phyloP scores from a whole-genome alignment of 768 basidiomycete genomes.

The Lentinus tigrinus region DNA sequence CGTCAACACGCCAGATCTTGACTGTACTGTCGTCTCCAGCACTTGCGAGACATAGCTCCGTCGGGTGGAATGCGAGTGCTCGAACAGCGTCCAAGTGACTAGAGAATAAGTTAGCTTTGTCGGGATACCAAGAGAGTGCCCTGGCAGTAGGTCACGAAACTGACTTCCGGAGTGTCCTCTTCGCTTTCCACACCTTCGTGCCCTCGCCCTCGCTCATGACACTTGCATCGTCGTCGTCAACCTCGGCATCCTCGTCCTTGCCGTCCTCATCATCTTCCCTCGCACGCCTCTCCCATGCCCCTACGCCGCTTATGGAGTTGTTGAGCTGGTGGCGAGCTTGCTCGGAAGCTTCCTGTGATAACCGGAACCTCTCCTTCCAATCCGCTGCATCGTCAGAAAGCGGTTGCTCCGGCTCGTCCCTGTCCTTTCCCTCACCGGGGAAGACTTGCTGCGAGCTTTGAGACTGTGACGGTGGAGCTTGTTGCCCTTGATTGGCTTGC shows the following conservation, averaged over 20 bases:
- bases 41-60: slow-evolving; percentile 81
- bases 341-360: slow-evolving; percentile 62
- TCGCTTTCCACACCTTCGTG: slow-evolving; percentile 80
- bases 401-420: slow-evolving; percentile 48
- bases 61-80: slow-evolving; percentile 86
- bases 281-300: slow-evolving; percentile 51
- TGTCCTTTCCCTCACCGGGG: slow-evolving; percentile 42
- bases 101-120: slow-evolving; percentile 16
- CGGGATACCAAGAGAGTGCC: neutral
- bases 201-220: slow-evolving; percentile 68
- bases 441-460: slow-evolving; percentile 31
- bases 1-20: slow-evolving; percentile 93
- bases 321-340: slow-evolving; percentile 38
- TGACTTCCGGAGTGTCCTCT: slow-evolving; percentile 86
- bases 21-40: slow-evolving; percentile 95
- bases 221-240: slow-evolving; percentile 58
- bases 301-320: slow-evolving; percentile 34
- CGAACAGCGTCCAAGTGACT: slow-evolving; percentile 95
- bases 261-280: slow-evolving; percentile 63
- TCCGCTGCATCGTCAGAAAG: slow-evolving; percentile 86
- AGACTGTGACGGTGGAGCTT: slow-evolving; percentile 28
- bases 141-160: slow-evolving; percentile 32
- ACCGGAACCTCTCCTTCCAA: slow-evolving; percentile 79
- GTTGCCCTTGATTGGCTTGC: slow-evolving; percentile 28
- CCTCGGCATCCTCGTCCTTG: slow-evolving; percentile 67